Conservation (phyloP, 2,329 filamentous ascomycete genomes). For the Verticillium dahliae region DNA sequence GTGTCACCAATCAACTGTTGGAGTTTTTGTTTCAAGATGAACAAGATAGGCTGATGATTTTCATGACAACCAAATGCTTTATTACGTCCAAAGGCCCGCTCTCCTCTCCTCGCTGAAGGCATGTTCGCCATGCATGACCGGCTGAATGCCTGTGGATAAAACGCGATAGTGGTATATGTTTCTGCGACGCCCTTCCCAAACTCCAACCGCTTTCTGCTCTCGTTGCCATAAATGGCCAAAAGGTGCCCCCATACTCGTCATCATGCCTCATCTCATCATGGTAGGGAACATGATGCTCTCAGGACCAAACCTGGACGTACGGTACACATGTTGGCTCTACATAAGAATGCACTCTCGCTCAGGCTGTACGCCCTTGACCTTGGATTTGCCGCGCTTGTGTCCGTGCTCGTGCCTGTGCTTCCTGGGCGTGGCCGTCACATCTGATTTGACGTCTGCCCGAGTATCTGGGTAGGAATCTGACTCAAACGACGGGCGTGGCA, state of each 20-base stretch:
- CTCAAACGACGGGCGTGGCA: slow-evolving; percentile 1
- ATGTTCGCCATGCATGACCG: neutral
- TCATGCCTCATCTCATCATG: neutral
- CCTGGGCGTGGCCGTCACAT: slow-evolving; percentile 11
- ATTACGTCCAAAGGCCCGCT: neutral
- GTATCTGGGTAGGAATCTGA: neutral
- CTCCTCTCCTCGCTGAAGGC: neutral
- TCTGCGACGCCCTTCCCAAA: neutral
- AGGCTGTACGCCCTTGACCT: slow-evolving; percentile 24
- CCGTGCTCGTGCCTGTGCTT: slow-evolving; percentile 26
- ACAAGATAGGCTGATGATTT: neutral
- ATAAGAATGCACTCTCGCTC: slow-evolving; percentile 44
- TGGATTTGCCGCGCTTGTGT: slow-evolving; percentile 28
- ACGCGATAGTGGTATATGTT: neutral
- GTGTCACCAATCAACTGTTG: neutral
- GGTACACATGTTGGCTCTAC: slow-evolving; percentile 19
- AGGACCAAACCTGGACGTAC: neutral
- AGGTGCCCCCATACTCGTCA: neutral
- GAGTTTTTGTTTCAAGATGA: neutral
- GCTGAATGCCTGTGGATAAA: neutral
- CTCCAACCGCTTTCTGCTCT: neutral
- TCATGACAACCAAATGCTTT: neutral
- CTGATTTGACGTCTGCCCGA: slow-evolving; percentile 8
- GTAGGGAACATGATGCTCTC: neutral
- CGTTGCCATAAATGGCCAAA: neutral